Percentiles rank a stretch among this genome's conserved stretches.
These are phyloP conservation scores for Hyaloperonospora brassicae DNA, from an alignment of 352 stramenopile species.

Conservation along the genomic window DNA sequence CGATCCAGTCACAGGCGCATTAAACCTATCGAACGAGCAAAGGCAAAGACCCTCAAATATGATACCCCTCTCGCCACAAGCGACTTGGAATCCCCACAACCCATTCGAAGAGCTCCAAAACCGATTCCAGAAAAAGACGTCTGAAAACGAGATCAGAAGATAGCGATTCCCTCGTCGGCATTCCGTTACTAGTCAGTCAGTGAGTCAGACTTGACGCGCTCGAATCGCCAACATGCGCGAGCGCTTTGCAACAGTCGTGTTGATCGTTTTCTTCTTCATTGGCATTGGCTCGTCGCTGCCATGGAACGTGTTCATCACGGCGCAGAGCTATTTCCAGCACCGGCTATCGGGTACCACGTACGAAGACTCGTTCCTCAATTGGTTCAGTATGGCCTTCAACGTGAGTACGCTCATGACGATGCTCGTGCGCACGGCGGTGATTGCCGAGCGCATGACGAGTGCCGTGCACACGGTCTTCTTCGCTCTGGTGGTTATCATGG, in stretches of 20 bases:
- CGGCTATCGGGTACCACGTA: slow-evolving; percentile 55
- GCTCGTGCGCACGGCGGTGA: slow-evolving; percentile 52
- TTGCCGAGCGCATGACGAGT: slow-evolving; percentile 53
- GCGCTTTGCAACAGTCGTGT: slow-evolving; percentile 38
- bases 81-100: too few species aligned
- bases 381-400: slow-evolving; percentile 83
- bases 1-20: too few species aligned
- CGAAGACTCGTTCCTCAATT: slow-evolving; percentile 78
- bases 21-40: too few species aligned
- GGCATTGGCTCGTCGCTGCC: slow-evolving; percentile 69
- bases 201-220: too few species aligned
- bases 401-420: slow-evolving; percentile 70
- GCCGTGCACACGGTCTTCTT: slow-evolving; percentile 58
- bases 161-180: too few species aligned
- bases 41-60: too few species aligned
- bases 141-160: too few species aligned
- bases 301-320: slow-evolving; percentile 86
- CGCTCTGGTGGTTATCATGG: slow-evolving; percentile 56
- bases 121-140: too few species aligned
- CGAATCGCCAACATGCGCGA: background rate
- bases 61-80: too few species aligned
- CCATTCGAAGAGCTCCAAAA: too few species aligned
- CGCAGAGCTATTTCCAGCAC: slow-evolving; percentile 66
- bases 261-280: slow-evolving; percentile 70
- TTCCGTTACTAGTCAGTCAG: too few species aligned